Evolutionary conservation across 192 early-diverging fungal genomes (phyloP).

Genomic region (Cetraspora pellucida): DNA sequence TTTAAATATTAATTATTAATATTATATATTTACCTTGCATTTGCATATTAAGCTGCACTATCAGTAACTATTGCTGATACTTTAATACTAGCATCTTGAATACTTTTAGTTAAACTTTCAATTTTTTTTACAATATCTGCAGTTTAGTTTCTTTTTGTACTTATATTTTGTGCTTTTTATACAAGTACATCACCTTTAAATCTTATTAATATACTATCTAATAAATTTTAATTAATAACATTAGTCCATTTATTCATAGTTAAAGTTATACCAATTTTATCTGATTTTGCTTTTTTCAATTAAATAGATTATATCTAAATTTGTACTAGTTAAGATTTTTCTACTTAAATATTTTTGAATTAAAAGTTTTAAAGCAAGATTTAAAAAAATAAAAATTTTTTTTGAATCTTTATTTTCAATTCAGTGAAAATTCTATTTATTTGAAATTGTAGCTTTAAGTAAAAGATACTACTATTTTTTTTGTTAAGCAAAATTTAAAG

Average conservation of each 20-base stretch:
- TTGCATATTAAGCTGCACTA: background rate
- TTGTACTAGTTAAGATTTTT: background rate
- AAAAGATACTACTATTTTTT: too few relatives aligned
- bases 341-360: background rate
- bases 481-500: too few relatives aligned
- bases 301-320: background rate
- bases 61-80: background rate
- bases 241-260: constrained; percentile 17
- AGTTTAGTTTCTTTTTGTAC: background rate
- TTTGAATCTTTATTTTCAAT: too few relatives aligned
- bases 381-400: too few relatives aligned
- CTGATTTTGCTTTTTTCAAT: background rate
- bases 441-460: too few relatives aligned
- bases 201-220: constrained; percentile 1
- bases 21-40: constrained; percentile 1
- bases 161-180: constrained; percentile 12
- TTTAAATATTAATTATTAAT: too few relatives aligned
- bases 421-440: too few relatives aligned
- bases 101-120: background rate
- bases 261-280: constrained; percentile 4
- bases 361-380: background rate
- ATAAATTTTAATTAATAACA: constrained; percentile 2
- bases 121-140: background rate
- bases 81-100: constrained; percentile 3
- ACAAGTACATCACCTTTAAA: constrained; percentile 6